These are phyloP conservation scores for Penicillium cosmopolitanum DNA, from an alignment of 495 filamentous ascomycete species.

Conservation along the genomic window DNA sequence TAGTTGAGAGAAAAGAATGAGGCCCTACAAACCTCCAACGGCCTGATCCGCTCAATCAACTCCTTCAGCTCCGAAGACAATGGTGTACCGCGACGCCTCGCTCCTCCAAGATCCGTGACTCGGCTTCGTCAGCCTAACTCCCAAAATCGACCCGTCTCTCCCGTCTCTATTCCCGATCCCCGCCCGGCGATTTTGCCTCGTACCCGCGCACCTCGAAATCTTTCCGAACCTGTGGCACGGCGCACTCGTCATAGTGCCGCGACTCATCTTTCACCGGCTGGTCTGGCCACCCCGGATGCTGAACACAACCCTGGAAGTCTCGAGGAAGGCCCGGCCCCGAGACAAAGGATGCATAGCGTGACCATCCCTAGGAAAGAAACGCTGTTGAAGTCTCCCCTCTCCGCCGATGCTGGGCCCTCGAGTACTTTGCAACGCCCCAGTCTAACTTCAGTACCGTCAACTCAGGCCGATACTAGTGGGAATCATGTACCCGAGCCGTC, in stretches of 20 bases:
- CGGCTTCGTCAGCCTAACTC: slow-evolving; percentile 33
- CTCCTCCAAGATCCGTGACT: slow-evolving; percentile 28
- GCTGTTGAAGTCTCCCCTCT: slow-evolving; percentile 42
- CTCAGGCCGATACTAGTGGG: slow-evolving; percentile 8
- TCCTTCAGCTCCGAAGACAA: slow-evolving; percentile 42
- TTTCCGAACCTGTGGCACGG: slow-evolving; percentile 41
- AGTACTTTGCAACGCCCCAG: slow-evolving; percentile 10
- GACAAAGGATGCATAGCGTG: slow-evolving; percentile 41
- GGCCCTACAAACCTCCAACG: slow-evolving; percentile 56
- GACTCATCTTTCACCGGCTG: slow-evolving; percentile 36
- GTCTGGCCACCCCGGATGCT: slow-evolving; percentile 50
- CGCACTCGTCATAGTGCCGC: slow-evolving; percentile 37
- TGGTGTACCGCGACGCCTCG: slow-evolving; percentile 30
- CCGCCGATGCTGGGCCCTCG: slow-evolving; percentile 34
- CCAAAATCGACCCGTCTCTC: slow-evolving; percentile 58
- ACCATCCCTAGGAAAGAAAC: slow-evolving; percentile 39
- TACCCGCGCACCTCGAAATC: slow-evolving; percentile 33
- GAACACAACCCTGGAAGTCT: slow-evolving; percentile 36
- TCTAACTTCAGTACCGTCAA: neutral
- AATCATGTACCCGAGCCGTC: slow-evolving; percentile 19
- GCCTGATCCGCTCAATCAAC: slow-evolving; percentile 55
- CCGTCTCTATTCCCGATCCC: slow-evolving; percentile 62
- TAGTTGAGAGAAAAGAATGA: slow-evolving; percentile 55
- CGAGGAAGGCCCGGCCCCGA: slow-evolving; percentile 33
- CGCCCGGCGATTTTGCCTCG: slow-evolving; percentile 44